Evolutionary conservation across 768 basidiomycete species (phyloP).

Genomic region (Termitomyces sp.): DNA sequence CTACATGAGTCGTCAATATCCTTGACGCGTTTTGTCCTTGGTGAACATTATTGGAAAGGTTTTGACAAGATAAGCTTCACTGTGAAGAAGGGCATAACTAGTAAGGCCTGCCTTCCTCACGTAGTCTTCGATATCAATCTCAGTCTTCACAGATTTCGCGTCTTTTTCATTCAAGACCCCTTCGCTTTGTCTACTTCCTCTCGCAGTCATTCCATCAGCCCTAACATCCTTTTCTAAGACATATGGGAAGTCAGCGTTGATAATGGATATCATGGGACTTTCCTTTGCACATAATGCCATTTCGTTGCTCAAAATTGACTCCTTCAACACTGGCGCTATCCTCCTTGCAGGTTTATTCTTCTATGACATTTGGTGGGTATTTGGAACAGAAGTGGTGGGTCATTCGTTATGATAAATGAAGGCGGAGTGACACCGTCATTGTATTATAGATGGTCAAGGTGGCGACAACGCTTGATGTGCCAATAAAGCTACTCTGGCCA

Average conservation of each 20-base stretch:
- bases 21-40: slow-evolving; percentile 42
- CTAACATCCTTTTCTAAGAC: slow-evolving; percentile 39
- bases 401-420: too few species aligned
- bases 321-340: slow-evolving; percentile 81
- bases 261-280: slow-evolving; percentile 73
- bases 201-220: slow-evolving; percentile 59
- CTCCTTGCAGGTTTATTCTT: slow-evolving; percentile 82
- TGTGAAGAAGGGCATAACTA: slow-evolving; percentile 38
- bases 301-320: slow-evolving; percentile 77
- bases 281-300: slow-evolving; percentile 82
- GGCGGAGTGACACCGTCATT: neutral
- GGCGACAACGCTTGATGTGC: slow-evolving; percentile 83
- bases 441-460: slow-evolving; percentile 81
- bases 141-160: slow-evolving; percentile 22
- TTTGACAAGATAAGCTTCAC: slow-evolving; percentile 42
- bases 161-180: slow-evolving; percentile 52
- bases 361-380: slow-evolving; percentile 96
- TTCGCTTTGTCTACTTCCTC: slow-evolving; percentile 47
- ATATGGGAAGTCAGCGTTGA: slow-evolving; percentile 53
- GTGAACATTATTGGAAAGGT: slow-evolving; percentile 49
- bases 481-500: slow-evolving; percentile 90
- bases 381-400: slow-evolving; percentile 79
- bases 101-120: slow-evolving; percentile 25
- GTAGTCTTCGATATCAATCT: slow-evolving; percentile 5
- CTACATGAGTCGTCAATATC: slow-evolving; percentile 42